phyloP scores from a whole-genome alignment of 352 stramenopile genomes.

The Thalassiosira gravida region DNA sequence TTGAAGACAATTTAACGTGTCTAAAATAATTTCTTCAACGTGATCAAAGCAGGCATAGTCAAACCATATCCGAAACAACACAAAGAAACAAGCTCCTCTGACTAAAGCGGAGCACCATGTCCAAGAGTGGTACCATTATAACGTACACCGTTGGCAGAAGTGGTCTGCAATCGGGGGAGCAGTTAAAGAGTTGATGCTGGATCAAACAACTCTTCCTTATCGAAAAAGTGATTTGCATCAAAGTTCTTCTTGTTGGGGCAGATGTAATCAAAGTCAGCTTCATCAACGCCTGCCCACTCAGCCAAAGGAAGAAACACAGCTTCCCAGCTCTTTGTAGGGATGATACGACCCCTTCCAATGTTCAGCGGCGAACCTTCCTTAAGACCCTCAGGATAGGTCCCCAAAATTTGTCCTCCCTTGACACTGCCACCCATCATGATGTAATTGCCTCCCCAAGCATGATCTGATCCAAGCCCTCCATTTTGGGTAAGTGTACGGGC shows the following conservation, averaged over 20 bases:
- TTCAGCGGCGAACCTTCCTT: constrained; percentile 44
- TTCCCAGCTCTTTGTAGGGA: constrained; percentile 79
- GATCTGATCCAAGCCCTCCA: constrained; percentile 66
- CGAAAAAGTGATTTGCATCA: constrained; percentile 25
- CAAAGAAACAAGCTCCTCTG: no score
- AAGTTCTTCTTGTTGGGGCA: constrained; percentile 65
- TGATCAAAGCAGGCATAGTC: no score
- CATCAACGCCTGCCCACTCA: constrained; percentile 67
- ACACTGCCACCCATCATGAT: constrained; percentile 63
- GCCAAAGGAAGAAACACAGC: constrained; percentile 65
- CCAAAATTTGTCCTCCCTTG: constrained; percentile 70
- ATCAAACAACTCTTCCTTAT: no score
- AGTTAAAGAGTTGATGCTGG: no score
- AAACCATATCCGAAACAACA: no score
- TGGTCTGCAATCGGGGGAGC: no score
- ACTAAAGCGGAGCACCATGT: no score
- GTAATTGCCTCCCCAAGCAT: constrained; percentile 60
- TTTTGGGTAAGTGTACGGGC: constrained; percentile 75
- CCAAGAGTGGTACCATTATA: no score
- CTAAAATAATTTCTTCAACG: no score
- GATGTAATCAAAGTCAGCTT: constrained; percentile 59
- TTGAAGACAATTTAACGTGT: no score
- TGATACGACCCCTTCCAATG: constrained; percentile 71
- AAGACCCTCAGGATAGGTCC: constrained; percentile 67
- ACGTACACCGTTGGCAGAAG: no score